Evolutionary conservation across 257 asterid species (phyloP), one percentile per base, ranked within the genome.

Genomic region (Solanum dulcamara): DNA sequence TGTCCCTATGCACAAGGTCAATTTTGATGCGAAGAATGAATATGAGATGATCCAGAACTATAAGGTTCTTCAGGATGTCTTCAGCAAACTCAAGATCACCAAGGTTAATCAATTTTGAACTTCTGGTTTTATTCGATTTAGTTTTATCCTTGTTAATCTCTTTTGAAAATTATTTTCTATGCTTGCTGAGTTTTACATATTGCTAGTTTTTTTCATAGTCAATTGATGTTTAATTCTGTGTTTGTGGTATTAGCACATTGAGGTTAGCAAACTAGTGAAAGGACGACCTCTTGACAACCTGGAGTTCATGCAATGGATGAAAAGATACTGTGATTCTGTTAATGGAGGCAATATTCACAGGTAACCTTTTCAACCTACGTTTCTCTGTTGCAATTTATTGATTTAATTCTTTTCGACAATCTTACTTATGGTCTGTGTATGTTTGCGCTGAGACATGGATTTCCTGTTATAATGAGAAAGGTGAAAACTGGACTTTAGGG

Each of bases 271-370:
- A 89, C 90, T 96, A 88, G 92, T 93, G 80, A 94, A 94, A 90
- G 99, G 99, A 53, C 93, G 97, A 87, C 90, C 98, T 3, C 90
- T 93, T 91, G 99, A 96, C 85, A 96, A 96, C 81, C 85, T 96
- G 89, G 98, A 96, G 84, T 94, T 96, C 85, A 93, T 96, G 98
- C 99, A 96, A 53, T 96, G 98, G 99, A 89, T 96, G 98, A 96
- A 96, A 90, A 95, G 91, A 7, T 96, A 96, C 84, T 94, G 94
- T 1, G 98, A 96, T 75, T 84, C 91, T 67, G 88, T 86, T 66
- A 91, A 90, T 83, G 96, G 98, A 82, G 98, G 96, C 10, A 83
- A 81, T 80, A 42, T 83, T 20, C 89, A 81, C 86, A 91, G 82
- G 98, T 94, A 86, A 84, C 26, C 10, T 82, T 42, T 53, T 64